These are phyloP conservation scores for Sporormia fimetaria DNA, from an alignment of 495 filamentous ascomycete genomes.

Conservation along the genomic window DNA sequence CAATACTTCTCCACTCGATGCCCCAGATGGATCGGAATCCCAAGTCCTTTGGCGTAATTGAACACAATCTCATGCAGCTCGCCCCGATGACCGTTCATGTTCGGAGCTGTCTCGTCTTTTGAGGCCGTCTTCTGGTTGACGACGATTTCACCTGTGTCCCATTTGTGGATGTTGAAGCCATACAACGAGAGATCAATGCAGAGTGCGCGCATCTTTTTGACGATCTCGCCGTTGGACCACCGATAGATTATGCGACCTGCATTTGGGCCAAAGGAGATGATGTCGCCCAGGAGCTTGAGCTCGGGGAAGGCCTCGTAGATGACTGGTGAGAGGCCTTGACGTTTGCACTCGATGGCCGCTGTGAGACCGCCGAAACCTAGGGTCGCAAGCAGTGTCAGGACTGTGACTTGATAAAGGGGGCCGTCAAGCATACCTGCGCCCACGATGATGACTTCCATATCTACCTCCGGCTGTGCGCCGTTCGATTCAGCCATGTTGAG, in stretches of 20 bases:
- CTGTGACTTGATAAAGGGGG: constrained; percentile 2
- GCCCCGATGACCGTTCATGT: constrained; percentile 50
- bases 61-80: constrained; percentile 50
- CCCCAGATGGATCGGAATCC: constrained; percentile 46
- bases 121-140: constrained; percentile 42
- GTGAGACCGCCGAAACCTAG: constrained; percentile 23
- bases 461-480: constrained; percentile 16
- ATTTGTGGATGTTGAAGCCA: constrained; percentile 45
- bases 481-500: constrained; percentile 16
- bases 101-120: constrained; percentile 40
- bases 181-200: constrained; percentile 44
- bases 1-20: constrained; percentile 44
- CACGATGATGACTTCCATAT: constrained; percentile 31
- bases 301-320: constrained; percentile 50
- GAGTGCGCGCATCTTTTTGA: constrained; percentile 36
- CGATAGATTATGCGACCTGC: constrained; percentile 43
- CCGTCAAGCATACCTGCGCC: constrained; percentile 21
- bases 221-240: constrained; percentile 13
- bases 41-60: constrained; percentile 43
- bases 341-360: constrained; percentile 22
- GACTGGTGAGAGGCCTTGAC: constrained; percentile 22
- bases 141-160: constrained; percentile 47
- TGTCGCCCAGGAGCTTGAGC: constrained; percentile 49
- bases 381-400: not conserved
- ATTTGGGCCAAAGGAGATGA: constrained; percentile 54